Conservation (phyloP, 139 green algal genomes). For the Deuterostichococcus epilithicus region DNA sequence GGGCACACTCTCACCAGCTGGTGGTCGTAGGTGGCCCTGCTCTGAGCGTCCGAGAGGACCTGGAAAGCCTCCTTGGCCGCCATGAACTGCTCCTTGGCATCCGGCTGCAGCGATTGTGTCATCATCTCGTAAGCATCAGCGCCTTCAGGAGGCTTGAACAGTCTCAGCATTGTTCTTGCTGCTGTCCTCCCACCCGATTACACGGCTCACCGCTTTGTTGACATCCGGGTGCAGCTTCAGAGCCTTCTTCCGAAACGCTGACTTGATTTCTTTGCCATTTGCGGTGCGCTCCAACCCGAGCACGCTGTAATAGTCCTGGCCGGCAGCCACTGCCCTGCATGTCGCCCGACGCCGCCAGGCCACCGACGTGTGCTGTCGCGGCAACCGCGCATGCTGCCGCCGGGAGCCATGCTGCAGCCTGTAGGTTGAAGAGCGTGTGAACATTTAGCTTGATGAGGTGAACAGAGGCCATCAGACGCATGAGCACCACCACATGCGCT, state of each 20-base stretch:
- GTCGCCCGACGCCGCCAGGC: too few species aligned
- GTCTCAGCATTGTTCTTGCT: neutral
- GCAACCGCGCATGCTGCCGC: too few species aligned
- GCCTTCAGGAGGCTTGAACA: neutral
- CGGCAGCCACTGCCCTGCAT: neutral
- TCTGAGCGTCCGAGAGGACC: constrained; percentile 45
- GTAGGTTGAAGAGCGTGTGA: too few species aligned
- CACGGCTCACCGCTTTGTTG: constrained; percentile 62
- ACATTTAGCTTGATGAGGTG: too few species aligned
- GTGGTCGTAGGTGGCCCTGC: constrained; percentile 43
- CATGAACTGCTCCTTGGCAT: constrained; percentile 73
- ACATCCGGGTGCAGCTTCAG: constrained; percentile 88
- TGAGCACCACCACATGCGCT: too few species aligned
- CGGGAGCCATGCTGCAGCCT: neutral
- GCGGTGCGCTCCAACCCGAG: constrained; percentile 52
- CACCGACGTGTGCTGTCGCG: too few species aligned
- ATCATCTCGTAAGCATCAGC: neutral
- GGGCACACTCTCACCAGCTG: constrained; percentile 21
- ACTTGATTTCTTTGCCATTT: constrained; percentile 64
- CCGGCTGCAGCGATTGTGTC: constrained; percentile 23
- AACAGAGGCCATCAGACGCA: too few species aligned
- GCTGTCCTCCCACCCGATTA: neutral
- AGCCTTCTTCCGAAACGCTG: constrained; percentile 74
- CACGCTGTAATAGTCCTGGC: constrained; percentile 52
- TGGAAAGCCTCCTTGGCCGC: constrained; percentile 76